Base-by-base conservation (phyloP, 1,284 basidiomycete genomes). In the Mycosarcoma maydis region DNA sequence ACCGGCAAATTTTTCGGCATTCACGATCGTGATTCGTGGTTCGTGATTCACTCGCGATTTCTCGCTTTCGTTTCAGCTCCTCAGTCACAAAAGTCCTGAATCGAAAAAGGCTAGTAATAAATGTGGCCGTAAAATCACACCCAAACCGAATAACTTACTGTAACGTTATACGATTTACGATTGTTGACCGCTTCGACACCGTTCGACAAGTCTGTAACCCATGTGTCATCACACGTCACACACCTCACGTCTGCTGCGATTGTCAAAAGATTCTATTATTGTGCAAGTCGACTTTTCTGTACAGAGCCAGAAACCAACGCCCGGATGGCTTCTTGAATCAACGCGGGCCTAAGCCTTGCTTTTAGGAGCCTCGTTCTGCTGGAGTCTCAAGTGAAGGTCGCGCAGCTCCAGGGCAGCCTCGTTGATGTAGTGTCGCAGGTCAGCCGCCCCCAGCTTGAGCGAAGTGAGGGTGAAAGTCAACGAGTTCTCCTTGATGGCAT, bases 381-480 rank as follows among this genome's bases (percentile, higher is more conserved):
- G 69, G 37, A 77, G 30, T 20, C 77, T 58, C 32, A 74, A 42
- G 55, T 81, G 79, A 50, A 80, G 29, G 24, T 81, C 82, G 20
- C 81, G 68, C 32, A 83, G 59, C 38, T 84, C 83, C 11, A 79
- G 45, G 4, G 75, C 77, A 17, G 80, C 69, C 60, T 82, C 78
- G 51, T 82, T 82, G 46, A 84, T 61, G 71, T 80, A 84, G 61
- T 82, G 77, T 43, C 73, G 68, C 48, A 83, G 48, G 27, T 72
- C 72, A 42, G 87, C 87, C 26, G 88, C 87, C 29, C 87, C 85
- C 54, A 85, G 83, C 54, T 67, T 92, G 80, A 89, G 83, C 55
- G 89, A 90, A 49, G 94, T 97, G 74, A 98, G 90, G 41, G 92
- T 93, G 90, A 95, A 98, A 54, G 92, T 89, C 65, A 98, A 88